Evolutionary conservation across 1,139 yeast genomes (phyloP), one percentile per base, ranked within the genome.

Genomic region (Suhomyces atakaporum): DNA sequence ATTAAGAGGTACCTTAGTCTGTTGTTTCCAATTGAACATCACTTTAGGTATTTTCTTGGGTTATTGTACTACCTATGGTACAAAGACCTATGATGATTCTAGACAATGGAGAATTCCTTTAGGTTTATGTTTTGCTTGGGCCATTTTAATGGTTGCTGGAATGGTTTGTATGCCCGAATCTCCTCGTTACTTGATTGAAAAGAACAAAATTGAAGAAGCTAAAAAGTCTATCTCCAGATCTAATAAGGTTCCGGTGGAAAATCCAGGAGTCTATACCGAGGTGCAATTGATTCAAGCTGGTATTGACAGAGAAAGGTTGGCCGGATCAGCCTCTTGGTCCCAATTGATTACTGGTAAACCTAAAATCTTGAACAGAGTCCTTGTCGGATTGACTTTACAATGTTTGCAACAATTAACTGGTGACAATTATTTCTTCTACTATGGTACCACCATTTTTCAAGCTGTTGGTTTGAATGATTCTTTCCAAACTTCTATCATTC

Each of bases 371-470:
- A 75, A 73, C 65, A 75, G 95, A 67, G 73, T 83, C 15, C 24
- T 79, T 16, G 69, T 79, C 55, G 94, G 94, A 57, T 63, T 81
- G 42, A 56, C 79, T 62, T 61, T 84, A 47, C 84, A 81, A 70
- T 71, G 82, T 16, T 63, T 84, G 52, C 92, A 84, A 66, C 94
- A 84, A 64, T 73, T 84, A 50, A 79, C 88, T 43, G 94, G 92
- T 73, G 76, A 80, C 58, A 84, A 84, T 69, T 84, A 83, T 63
- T 83, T 84, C 69, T 84, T 84, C 74, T 84, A 84, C 70, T 84
- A 83, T 50, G 88, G 89, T 62, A 84, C 90, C 43, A 77, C 84
- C 37, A 75, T 84, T 55, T 84, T 84, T 77, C 63, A 77, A 53
- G 82, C 92, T 48, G 86, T 84, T 49, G 94, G 94, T 52, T 63